Evolutionary conservation across 2,329 filamentous ascomycete genomes (phyloP).

Genomic region (Xylariaceae sp.): DNA sequence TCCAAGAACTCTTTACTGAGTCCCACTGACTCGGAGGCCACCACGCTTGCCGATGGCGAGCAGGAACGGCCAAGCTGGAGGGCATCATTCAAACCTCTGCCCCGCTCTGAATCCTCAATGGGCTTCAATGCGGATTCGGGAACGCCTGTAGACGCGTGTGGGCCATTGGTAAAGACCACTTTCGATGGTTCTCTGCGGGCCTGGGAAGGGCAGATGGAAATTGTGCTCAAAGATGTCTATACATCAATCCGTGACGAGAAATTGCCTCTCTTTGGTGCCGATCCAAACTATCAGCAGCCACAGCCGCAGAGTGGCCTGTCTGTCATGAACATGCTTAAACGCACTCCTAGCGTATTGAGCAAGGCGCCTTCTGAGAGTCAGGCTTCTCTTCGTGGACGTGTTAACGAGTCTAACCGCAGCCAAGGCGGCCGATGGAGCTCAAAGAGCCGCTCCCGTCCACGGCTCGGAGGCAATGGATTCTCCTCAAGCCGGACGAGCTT

Average conservation of each 20-base stretch:
- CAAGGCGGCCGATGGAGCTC: conserved; percentile 76
- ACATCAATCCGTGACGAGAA: conserved; percentile 84
- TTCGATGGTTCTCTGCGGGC: conserved; percentile 77
- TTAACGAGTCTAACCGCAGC: conserved; percentile 61
- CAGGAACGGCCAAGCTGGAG: conserved; percentile 39
- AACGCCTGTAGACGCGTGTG: conserved; percentile 60
- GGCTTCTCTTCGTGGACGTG: conserved; percentile 72
- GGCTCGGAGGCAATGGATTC: conserved; percentile 78
- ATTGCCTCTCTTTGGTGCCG: conserved; percentile 83
- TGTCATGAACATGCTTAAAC: conserved; percentile 77
- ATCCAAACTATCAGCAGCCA: conserved; percentile 50
- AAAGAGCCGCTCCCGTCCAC: conserved; percentile 82
- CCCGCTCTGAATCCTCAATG: conserved; percentile 52
- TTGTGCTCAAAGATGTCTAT: conserved; percentile 92
- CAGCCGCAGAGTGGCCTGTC: conserved; percentile 69
- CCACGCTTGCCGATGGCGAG: conserved; percentile 31
- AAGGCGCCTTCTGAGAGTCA: conserved; percentile 87
- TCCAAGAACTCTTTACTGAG: conserved; percentile 44
- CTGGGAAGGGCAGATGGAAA: conserved; percentile 90
- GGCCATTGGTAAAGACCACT: conserved; percentile 76
- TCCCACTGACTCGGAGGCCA: conserved; percentile 34
- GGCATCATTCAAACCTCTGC: conserved; percentile 57
- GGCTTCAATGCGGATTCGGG: conserved; percentile 46
- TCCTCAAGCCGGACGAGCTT: conserved; percentile 93
- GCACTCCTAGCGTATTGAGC: conserved; percentile 88